A percentile compares a stretch with the other conserved stretches of the same genome.
phyloP scores from a whole-genome alignment of 352 stramenopile genomes.

The Pythium diclinum region DNA sequence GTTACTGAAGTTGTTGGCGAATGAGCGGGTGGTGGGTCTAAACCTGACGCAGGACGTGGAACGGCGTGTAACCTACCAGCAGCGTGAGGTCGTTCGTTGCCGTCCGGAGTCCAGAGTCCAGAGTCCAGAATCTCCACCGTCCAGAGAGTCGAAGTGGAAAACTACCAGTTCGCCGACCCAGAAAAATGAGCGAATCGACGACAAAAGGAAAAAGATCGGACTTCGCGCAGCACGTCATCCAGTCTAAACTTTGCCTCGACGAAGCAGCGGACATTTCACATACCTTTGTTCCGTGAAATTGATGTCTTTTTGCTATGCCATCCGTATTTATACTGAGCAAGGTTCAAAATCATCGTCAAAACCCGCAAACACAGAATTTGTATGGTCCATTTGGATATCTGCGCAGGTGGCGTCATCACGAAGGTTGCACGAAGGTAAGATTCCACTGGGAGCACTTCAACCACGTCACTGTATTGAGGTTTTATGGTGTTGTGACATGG shows the following conservation, averaged over 20 bases:
- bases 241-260: background rate
- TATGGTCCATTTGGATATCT: conserved; percentile 2
- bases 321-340: background rate
- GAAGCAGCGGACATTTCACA: background rate
- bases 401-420: background rate
- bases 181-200: background rate
- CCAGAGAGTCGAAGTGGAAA: background rate
- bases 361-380: conserved; percentile 8
- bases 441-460: conserved; percentile 22
- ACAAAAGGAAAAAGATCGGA: conserved; percentile 10
- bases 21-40: background rate
- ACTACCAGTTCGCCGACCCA: background rate
- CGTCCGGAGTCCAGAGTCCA: background rate
- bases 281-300: background rate
- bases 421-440: conserved; percentile 24
- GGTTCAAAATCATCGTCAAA: background rate
- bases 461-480: conserved; percentile 19
- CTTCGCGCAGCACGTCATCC: background rate
- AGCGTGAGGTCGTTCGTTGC: background rate
- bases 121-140: background rate
- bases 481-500: conserved; percentile 14
- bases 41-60: conserved; percentile 1
- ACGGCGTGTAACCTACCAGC: conserved; percentile 12
- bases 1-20: conserved; percentile 9
- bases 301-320: background rate